phyloP scores from a whole-genome alignment of 2,329 filamentous ascomycete species.

The Lachnellula occidentalis region DNA sequence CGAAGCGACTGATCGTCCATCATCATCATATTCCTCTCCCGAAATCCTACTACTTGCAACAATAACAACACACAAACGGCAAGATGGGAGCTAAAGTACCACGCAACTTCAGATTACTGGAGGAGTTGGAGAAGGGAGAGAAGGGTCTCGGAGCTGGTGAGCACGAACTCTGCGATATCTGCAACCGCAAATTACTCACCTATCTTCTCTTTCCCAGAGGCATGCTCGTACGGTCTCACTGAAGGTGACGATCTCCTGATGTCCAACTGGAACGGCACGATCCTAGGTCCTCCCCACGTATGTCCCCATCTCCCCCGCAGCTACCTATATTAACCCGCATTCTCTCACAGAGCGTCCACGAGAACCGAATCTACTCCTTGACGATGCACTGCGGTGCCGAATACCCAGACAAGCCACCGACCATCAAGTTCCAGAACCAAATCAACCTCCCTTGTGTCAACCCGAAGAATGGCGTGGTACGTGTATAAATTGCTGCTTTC shows the following conservation, averaged over 20 bases:
- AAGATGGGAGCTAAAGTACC: conserved; percentile 67
- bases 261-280: conserved; percentile 98
- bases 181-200: conserved; percentile 5
- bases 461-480: conserved; percentile 66
- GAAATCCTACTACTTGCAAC: background rate
- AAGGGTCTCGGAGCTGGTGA: conserved; percentile 89
- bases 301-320: conserved; percentile 32
- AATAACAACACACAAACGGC: background rate
- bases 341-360: conserved; percentile 70
- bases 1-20: too few species aligned
- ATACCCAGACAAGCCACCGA: conserved; percentile 85
- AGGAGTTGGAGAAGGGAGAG: conserved; percentile 98
- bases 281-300: conserved; percentile 93
- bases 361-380: conserved; percentile 98
- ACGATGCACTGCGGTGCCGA: conserved; percentile 90
- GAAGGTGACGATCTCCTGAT: conserved; percentile 93
- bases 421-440: conserved; percentile 87
- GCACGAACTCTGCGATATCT: conserved; percentile 11
- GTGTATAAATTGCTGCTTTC: conserved; percentile 6
- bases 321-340: background rate
- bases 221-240: conserved; percentile 92
- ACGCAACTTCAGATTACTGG: conserved; percentile 90
- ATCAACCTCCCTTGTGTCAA: conserved; percentile 97
- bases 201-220: conserved; percentile 52
- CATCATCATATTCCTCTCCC: background rate